phyloP scores from a whole-genome alignment of 2,329 filamentous ascomycete genomes.

The Lasiodiplodia theobromae region DNA sequence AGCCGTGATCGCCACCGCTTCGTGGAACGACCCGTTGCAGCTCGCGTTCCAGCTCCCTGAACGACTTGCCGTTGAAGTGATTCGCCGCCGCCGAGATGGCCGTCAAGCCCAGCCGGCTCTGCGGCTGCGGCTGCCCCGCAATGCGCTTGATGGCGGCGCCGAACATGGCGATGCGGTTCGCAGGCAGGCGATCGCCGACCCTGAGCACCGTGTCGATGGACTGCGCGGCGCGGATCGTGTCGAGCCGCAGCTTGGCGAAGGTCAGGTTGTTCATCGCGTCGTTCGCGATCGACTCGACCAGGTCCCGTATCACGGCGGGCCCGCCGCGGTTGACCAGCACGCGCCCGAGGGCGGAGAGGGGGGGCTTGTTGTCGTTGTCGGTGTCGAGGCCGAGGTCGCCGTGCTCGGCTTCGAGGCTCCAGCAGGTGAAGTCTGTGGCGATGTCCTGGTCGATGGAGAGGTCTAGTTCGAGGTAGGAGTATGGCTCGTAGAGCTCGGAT shows the following conservation, averaged over 20 bases:
- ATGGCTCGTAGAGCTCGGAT: not conserved
- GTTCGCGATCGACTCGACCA: not conserved
- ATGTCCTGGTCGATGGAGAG: not conserved
- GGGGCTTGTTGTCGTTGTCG: not conserved
- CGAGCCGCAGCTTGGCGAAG: not conserved
- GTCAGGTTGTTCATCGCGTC: not conserved
- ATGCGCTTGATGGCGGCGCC: conserved; percentile 13
- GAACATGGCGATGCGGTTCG: conserved; percentile 18
- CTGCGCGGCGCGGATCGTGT: not conserved
- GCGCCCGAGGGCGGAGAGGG: not conserved
- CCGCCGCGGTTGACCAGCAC: not conserved
- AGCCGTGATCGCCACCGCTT: not conserved
- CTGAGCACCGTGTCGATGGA: not conserved
- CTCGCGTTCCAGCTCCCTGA: not conserved
- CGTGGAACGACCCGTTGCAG: not conserved
- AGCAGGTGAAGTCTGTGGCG: not conserved
- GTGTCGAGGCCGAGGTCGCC: not conserved
- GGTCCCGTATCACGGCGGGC: too few relatives aligned
- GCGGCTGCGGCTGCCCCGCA: not conserved
- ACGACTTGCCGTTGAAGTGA: not conserved
- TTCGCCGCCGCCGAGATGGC: conserved; percentile 21
- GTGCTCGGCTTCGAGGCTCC: conserved; percentile 5
- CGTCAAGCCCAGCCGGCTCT: conserved; percentile 13
- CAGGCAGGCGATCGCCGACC: conserved; percentile 12
- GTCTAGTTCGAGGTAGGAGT: not conserved